A percentile compares a stretch with the other conserved stretches of the same genome.
phyloP scores from a whole-genome alignment of 1,284 basidiomycete species.

The Schizophyllum amplum region DNA sequence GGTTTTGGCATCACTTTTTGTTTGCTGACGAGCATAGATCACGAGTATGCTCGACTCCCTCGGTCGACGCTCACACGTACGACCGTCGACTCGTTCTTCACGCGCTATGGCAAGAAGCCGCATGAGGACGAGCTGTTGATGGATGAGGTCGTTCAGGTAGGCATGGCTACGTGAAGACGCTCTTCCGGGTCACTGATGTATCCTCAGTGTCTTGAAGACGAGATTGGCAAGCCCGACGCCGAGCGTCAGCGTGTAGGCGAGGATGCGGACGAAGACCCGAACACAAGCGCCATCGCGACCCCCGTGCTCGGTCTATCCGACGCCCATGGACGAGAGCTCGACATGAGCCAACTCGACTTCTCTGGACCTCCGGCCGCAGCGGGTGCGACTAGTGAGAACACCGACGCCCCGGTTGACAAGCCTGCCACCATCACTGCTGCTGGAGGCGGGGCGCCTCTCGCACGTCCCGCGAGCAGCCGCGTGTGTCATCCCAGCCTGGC shows the following conservation, averaged over 20 bases:
- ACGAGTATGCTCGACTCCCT: slow-evolving; percentile 97
- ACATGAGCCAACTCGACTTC: slow-evolving; percentile 57
- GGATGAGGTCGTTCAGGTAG: slow-evolving; percentile 44
- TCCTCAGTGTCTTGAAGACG: slow-evolving; percentile 73
- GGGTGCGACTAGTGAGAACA: slow-evolving; percentile 9
- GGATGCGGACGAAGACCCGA: slow-evolving; percentile 25
- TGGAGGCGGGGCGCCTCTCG: slow-evolving; percentile 11
- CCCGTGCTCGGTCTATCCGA: slow-evolving; percentile 32
- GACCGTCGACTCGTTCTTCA: slow-evolving; percentile 82
- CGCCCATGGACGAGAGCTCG: slow-evolving; percentile 27
- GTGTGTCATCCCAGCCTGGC: neutral
- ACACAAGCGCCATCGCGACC: slow-evolving; percentile 36
- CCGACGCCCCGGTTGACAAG: slow-evolving; percentile 14
- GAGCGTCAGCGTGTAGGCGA: slow-evolving; percentile 59
- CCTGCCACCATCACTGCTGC: slow-evolving; percentile 7
- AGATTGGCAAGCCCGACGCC: slow-evolving; percentile 61
- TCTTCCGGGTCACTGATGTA: neutral
- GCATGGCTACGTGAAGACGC: neutral
- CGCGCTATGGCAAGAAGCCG: slow-evolving; percentile 57
- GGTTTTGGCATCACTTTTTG: neutral
- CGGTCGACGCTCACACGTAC: slow-evolving; percentile 83
- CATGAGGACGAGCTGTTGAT: slow-evolving; percentile 69
- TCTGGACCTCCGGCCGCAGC: slow-evolving; percentile 40
- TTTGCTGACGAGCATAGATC: slow-evolving; percentile 24
- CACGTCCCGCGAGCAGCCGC: slow-evolving; percentile 1